These are phyloP conservation scores for Pterulicium gracile DNA, from an alignment of 1,284 basidiomycete species.

Conservation along the genomic window DNA sequence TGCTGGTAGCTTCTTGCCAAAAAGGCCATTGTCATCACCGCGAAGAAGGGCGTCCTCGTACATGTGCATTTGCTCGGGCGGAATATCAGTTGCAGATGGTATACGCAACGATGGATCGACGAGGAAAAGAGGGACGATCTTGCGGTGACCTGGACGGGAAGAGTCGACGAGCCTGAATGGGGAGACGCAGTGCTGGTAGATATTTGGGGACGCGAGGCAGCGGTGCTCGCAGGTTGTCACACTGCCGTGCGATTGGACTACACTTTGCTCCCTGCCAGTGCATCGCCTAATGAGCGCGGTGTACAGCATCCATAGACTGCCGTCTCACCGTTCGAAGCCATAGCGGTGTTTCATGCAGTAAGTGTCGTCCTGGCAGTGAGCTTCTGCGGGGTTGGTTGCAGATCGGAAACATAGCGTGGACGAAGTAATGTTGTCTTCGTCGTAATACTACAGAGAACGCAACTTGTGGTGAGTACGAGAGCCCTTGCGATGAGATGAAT, in stretches of 20 bases:
- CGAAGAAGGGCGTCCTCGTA: slow-evolving; percentile 17
- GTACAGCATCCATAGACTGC: not conserved
- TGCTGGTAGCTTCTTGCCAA: slow-evolving; percentile 9
- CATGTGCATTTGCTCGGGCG: slow-evolving; percentile 32
- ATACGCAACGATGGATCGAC: slow-evolving; percentile 36
- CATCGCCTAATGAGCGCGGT: not conserved
- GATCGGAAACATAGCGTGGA: slow-evolving; percentile 21
- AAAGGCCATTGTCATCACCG: not conserved
- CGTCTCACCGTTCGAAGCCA: slow-evolving; percentile 10
- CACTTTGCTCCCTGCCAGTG: not conserved
- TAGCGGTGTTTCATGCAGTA: slow-evolving; percentile 21
- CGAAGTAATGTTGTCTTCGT: slow-evolving; percentile 21
- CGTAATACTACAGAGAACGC: slow-evolving; percentile 15
- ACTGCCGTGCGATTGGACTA: slow-evolving; percentile 22
- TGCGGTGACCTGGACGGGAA: slow-evolving; percentile 32
- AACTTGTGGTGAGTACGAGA: not conserved
- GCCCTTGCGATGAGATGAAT: not conserved
- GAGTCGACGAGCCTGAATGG: slow-evolving; percentile 30
- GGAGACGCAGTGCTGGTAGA: slow-evolving; percentile 32
- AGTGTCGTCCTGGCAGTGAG: slow-evolving; percentile 17
- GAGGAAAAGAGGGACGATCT: slow-evolving; percentile 38
- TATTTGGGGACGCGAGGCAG: too few species aligned
- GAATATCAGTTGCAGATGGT: slow-evolving; percentile 29
- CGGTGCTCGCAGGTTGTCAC: slow-evolving; percentile 25
- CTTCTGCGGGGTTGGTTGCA: slow-evolving; percentile 12